A percentile compares a stretch with the other conserved stretches of the same genome.
Evolutionary conservation across 768 basidiomycete species (phyloP).

Genomic region (Lactarius sanguifluus): DNA sequence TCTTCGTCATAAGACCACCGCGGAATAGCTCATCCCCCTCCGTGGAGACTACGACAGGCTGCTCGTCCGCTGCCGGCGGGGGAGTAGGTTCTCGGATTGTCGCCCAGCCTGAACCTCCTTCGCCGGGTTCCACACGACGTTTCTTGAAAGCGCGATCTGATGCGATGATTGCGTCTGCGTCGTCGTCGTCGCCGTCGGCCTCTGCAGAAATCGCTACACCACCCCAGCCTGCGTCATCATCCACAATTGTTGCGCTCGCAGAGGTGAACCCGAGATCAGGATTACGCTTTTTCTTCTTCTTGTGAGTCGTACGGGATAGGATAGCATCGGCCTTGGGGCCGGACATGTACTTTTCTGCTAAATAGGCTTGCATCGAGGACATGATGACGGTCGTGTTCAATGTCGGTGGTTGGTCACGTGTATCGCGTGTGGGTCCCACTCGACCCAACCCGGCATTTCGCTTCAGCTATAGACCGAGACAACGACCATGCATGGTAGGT

Average conservation of each 20-base stretch:
- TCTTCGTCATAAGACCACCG: conserved; percentile 79
- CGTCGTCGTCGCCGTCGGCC: conserved; percentile 57
- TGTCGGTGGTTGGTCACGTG: not conserved
- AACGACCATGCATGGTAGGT: conserved; percentile 17
- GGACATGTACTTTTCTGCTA: conserved; percentile 93
- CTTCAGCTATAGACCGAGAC: not conserved
- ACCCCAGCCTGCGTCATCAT: conserved; percentile 74
- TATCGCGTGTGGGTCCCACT: not conserved
- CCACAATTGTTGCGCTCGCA: conserved; percentile 38
- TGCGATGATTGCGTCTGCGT: conserved; percentile 64
- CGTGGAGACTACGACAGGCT: conserved; percentile 53
- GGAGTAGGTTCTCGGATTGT: conserved; percentile 59
- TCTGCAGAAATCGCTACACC: conserved; percentile 47
- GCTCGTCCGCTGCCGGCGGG: conserved; percentile 62
- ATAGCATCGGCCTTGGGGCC: conserved; percentile 97
- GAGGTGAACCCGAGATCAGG: conserved; percentile 37
- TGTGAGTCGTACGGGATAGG: conserved; percentile 58
- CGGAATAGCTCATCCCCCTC: conserved; percentile 45
- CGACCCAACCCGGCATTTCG: not conserved
- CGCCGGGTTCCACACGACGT: conserved; percentile 53
- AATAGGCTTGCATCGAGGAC: conserved; percentile 67
- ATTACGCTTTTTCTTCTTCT: conserved; percentile 82
- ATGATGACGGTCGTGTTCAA: conserved; percentile 4
- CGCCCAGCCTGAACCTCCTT: conserved; percentile 58
- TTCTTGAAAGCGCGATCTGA: conserved; percentile 78